Evolutionary conservation across 2,329 filamentous ascomycete species (phyloP).

Genomic region (Ilyonectria sp.): DNA sequence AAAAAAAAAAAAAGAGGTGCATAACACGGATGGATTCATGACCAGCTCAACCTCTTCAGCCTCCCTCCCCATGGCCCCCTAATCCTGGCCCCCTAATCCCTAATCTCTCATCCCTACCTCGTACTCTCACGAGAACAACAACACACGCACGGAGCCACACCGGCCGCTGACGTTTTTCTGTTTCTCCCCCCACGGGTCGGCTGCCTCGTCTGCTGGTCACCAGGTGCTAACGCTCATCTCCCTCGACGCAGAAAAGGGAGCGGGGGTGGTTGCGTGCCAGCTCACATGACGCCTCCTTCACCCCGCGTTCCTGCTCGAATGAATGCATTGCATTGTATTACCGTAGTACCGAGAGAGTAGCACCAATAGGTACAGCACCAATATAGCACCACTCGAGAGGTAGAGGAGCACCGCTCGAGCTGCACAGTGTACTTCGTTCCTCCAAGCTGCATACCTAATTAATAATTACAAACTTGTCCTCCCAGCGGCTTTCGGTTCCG

Average conservation of each 20-base stretch:
- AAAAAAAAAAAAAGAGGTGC: background rate
- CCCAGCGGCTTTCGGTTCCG: background rate
- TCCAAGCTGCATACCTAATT: background rate
- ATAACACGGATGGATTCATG: background rate
- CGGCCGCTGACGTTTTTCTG: background rate
- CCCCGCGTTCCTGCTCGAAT: slow-evolving; percentile 14
- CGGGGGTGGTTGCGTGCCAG: slow-evolving; percentile 26
- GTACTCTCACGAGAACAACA: background rate
- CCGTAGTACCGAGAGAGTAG: background rate
- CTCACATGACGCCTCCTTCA: slow-evolving; percentile 41
- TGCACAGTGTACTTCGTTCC: too few species aligned
- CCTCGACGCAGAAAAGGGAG: background rate
- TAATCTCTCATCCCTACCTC: background rate
- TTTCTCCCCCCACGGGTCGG: background rate
- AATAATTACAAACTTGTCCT: background rate
- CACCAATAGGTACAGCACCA: background rate
- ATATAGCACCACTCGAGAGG: too few species aligned
- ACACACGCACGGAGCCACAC: background rate
- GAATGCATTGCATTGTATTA: slow-evolving; percentile 17
- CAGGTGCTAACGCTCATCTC: background rate
- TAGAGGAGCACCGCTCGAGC: background rate
- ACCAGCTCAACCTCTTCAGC: background rate
- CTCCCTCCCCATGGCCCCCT: background rate
- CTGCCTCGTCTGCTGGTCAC: background rate
- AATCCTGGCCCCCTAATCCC: background rate